phyloP scores from a whole-genome alignment of 2,329 filamentous ascomycete species.

The Cladophialophora carrionii region DNA sequence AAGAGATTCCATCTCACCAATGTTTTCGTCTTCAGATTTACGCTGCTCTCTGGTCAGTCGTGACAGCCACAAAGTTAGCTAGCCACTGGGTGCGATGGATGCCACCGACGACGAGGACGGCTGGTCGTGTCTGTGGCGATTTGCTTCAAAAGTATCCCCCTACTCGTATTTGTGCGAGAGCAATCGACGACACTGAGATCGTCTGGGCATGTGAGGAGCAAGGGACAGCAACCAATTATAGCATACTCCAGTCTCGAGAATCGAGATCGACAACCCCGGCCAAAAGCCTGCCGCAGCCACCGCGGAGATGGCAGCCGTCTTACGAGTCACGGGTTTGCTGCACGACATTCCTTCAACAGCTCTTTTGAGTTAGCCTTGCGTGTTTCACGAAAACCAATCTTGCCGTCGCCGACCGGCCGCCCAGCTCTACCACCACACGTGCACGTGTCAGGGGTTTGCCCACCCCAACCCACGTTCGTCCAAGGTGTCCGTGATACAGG shows the following conservation, averaged over 20 bases:
- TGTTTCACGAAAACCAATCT: background rate
- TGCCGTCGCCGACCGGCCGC: background rate
- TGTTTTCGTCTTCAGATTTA: background rate
- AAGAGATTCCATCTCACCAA: background rate
- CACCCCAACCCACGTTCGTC: background rate
- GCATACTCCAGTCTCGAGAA: background rate
- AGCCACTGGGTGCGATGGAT: background rate
- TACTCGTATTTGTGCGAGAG: too few relatives aligned
- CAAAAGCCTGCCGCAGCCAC: conserved; percentile 7
- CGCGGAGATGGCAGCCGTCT: conserved; percentile 15
- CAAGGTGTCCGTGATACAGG: background rate
- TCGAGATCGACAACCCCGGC: conserved; percentile 6
- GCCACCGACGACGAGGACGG: background rate
- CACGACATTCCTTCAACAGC: background rate
- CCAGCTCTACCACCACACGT: background rate
- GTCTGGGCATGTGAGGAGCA: background rate
- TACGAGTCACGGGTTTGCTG: background rate
- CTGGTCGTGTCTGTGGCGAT: background rate
- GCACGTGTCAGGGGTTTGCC: background rate
- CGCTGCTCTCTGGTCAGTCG: background rate
- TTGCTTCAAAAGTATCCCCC: background rate
- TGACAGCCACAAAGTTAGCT: background rate
- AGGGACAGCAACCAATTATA: background rate
- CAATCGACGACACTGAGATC: background rate
- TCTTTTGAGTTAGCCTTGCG: background rate